Base-by-base conservation (phyloP, 2,329 filamentous ascomycete species). In the Fusarium abutilonis region DNA sequence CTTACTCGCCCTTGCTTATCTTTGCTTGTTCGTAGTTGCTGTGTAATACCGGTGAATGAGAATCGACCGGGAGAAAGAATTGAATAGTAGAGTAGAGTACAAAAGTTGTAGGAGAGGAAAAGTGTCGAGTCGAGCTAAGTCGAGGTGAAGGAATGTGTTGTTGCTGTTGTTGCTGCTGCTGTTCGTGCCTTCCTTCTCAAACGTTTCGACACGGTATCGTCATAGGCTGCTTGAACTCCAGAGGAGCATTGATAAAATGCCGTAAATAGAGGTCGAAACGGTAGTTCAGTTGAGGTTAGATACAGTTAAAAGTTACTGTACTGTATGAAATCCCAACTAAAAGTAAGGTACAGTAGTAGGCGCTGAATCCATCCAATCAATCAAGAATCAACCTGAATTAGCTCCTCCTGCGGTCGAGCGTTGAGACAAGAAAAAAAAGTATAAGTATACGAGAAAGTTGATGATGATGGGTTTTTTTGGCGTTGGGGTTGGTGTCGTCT, bases 1-100 rank as follows among this genome's bases (percentile, higher is more conserved):
- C 34, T 49, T 32, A 21, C 35, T 52, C 59, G 11, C 60, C 54
- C 54, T 66, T 54, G 45, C 50, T 36, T 63, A 42, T 31, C 42
- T 31, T 49, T 49, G 44, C 42, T 17, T 34, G 31, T 34, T 34
- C 9, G 45, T 47, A 34, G 38, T 42, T 64, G 43, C 36, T 23
- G 28, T 44, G 42, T 38, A 45, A 26, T 8, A 8, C 34, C 13
- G 26, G 54, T 46, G 36, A 56, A 44, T 34, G 56, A 61, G 46
- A 19, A 48, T 29, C 57, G 49, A 64, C 44, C 53, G 36, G 47
- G 36, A 21, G 39, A 26, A 36, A 46, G 28, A 28, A 55, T 19
- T 15, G 35, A 34, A 36, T 39, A 17, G 35, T 29, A 29, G 9
- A 10, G 4, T 10, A 29, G 28, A 29, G 28, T 29, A 29, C 7